Base-by-base conservation (phyloP, 441 rosid species). In the Populus hybrid region DNA sequence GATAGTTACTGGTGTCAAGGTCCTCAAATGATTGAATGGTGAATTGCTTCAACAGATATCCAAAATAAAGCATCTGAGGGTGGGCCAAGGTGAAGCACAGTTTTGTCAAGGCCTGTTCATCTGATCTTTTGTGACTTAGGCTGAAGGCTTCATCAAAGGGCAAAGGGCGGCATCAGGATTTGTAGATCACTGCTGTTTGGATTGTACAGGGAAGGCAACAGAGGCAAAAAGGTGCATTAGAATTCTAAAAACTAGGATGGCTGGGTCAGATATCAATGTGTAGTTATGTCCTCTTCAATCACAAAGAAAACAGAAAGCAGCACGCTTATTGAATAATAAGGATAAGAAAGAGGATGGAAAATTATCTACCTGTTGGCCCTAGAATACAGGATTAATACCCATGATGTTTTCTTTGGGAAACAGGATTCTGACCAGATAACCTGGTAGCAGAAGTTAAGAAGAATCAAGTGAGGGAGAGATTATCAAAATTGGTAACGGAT, bases 151-250 rank as follows among this genome's bases (percentile, higher is more conserved):
- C 87, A 82, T 78, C 83, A 81, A 77, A 83, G 70, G 84, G 83
- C 74, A 79, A 80, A 81, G 77, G 85, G 96, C 77, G 89, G 90
- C 98, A 85, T 90, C 99, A 84, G 92, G 95, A 92, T 89, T 86
- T 93, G 89, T 85, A 85, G 85, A 85, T 87, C 85, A 87, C 89
- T 85, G 90, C 98, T 91, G 98, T 92, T 87, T 88, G 86, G 81
- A 79, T 88, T 89, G 95, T 87, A 82, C 74, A 83, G 90, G 90
- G 87, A 86, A 86, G 95, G 90, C 90, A 90, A 85, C 84, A 84
- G 76, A 86, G 91, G 89, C 88, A 85, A 88, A 87, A 84, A 26
- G 74, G 81, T 78, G 79, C 38, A 66, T 70, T 80, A 78, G 82
- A 86, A 78, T 75, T 81, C 78, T 79, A 80, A 81, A 40, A 75